A percentile compares a stretch with the other conserved stretches of the same genome.
Evolutionary conservation across 495 filamentous ascomycete genomes (phyloP).

Genomic region (Talaromyces borbonicus): DNA sequence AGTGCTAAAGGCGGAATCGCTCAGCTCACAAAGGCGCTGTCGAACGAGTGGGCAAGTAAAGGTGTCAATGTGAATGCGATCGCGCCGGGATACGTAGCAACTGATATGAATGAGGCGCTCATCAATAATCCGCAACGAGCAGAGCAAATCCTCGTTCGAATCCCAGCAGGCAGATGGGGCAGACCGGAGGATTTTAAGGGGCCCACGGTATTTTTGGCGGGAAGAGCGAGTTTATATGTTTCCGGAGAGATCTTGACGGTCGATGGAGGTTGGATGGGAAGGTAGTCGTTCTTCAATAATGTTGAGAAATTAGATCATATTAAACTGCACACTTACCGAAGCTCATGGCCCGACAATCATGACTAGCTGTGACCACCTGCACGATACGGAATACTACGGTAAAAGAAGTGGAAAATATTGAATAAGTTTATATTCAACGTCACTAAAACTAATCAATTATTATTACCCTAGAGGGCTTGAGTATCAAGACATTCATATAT

Average conservation of each 20-base stretch:
- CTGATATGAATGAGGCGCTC: conserved; percentile 77
- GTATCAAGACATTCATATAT: neutral
- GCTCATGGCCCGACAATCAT: too few species aligned
- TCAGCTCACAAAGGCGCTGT: conserved; percentile 71
- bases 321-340: too few species aligned
- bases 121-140: conserved; percentile 53
- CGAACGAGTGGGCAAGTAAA: conserved; percentile 68
- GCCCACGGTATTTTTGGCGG: conserved; percentile 28
- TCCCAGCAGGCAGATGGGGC: conserved; percentile 66
- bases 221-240: conserved; percentile 63
- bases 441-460: neutral
- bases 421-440: too few species aligned
- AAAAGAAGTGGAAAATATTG: neutral
- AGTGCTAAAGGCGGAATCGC: conserved; percentile 71
- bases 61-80: conserved; percentile 68
- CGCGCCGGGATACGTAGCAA: conserved; percentile 68
- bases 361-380: too few species aligned
- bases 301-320: too few species aligned
- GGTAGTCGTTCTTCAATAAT: conserved; percentile 41
- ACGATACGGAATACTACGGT: neutral
- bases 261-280: conserved; percentile 86
- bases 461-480: neutral
- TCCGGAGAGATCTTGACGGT: conserved; percentile 69
- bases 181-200: conserved; percentile 31
- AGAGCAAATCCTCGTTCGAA: conserved; percentile 59